Evolutionary conservation across 2,329 filamentous ascomycete genomes (phyloP).

Genomic region (Fusarium poae): DNA sequence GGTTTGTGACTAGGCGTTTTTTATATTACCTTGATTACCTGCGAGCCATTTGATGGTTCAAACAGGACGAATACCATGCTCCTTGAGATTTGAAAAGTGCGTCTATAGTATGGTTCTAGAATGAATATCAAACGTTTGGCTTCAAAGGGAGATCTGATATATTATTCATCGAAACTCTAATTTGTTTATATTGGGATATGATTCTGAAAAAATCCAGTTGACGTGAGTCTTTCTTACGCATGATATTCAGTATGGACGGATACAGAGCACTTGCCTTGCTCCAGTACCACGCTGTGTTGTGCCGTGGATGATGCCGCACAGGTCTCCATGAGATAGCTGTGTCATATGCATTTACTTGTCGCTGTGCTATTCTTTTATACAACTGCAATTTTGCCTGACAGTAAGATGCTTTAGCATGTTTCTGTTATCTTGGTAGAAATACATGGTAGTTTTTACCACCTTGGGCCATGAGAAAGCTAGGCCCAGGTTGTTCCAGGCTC

Average conservation of each 20-base stretch:
- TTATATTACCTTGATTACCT: constrained; percentile 41
- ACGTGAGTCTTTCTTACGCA: not conserved
- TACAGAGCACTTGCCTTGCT: not conserved
- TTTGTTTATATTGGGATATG: not conserved
- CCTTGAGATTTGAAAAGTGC: constrained; percentile 29
- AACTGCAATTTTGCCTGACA: not conserved
- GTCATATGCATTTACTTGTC: not conserved
- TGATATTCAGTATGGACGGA: not conserved
- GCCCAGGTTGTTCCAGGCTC: not conserved
- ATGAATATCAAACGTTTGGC: constrained; percentile 46
- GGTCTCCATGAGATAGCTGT: not conserved
- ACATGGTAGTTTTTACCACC: not conserved
- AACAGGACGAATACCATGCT: constrained; percentile 45
- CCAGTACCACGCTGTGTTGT: not conserved
- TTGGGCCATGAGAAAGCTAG: not conserved
- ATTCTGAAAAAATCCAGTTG: not conserved
- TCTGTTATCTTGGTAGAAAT: not conserved
- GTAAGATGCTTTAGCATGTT: not conserved
- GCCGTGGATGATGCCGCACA: not conserved
- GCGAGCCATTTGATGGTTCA: constrained; percentile 34
- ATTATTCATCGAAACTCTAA: not conserved
- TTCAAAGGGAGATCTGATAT: not conserved
- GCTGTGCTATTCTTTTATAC: not conserved
- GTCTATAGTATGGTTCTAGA: constrained; percentile 7
- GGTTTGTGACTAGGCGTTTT: constrained; percentile 37